phyloP scores from a whole-genome alignment of 176 grass and related monocot species.

The Hyparrhenia diplandra region DNA sequence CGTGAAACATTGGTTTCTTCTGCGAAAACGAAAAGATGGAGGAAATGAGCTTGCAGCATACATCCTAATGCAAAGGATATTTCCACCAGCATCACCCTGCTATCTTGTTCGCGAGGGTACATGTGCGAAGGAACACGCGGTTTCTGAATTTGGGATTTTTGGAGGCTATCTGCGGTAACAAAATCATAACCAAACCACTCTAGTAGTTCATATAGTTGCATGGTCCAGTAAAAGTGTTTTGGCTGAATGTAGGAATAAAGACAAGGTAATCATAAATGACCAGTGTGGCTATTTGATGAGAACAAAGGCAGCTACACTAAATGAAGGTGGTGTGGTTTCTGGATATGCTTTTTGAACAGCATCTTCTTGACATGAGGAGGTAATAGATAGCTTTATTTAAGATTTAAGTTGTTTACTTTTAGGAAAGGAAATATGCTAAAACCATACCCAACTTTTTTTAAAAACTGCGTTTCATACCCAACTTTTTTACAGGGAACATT shows the following conservation, averaged over 20 bases:
- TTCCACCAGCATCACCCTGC: constrained; percentile 39
- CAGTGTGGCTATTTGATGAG: constrained; percentile 65
- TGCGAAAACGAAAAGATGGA: constrained; percentile 28
- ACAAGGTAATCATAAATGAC: constrained; percentile 52
- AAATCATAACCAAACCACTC: not conserved
- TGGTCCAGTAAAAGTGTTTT: not conserved
- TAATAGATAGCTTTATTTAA: not conserved
- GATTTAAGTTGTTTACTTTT: not conserved
- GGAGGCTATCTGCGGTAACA: constrained; percentile 57
- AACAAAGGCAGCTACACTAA: constrained; percentile 58
- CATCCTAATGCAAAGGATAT: constrained; percentile 70
- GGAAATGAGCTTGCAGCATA: constrained; percentile 52
- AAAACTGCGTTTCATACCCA: too few species aligned
- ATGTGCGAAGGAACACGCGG: constrained; percentile 29
- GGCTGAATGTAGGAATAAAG: constrained; percentile 44
- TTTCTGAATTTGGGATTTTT: constrained; percentile 64
- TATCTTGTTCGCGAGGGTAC: constrained; percentile 54
- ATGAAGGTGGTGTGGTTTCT: constrained; percentile 66
- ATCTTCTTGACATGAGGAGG: constrained; percentile 50
- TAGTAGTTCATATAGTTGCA: not conserved
- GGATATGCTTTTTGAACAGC: constrained; percentile 67
- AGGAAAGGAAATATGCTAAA: not conserved
- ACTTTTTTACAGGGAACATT: too few species aligned
- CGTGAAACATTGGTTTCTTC: constrained; percentile 37
- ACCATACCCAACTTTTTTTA: not conserved